Base-by-base conservation (phyloP, 1,284 basidiomycete genomes). In the Cryptococcus wingfieldii region DNA sequence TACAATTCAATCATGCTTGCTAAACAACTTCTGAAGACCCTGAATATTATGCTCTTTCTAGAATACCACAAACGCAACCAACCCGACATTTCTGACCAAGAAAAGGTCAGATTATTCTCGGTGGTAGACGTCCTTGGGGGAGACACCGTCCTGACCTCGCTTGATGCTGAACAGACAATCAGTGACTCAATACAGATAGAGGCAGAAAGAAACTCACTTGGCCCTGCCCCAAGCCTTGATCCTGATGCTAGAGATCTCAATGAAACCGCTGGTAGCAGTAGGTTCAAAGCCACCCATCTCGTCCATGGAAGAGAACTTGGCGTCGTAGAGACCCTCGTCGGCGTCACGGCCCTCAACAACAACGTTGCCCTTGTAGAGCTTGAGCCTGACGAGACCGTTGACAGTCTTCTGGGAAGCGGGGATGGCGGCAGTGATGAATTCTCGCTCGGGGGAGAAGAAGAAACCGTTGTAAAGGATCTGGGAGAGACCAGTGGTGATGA, bases 221-320 rank as follows among this genome's bases (percentile, higher is more conserved):
- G 64, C 65, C 49, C 67, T 61, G 38, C 79, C 86, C 67, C 41
- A 94, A 85, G 95, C 93, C 83, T 94, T 94, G 77, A 97, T 90
- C 50, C 93, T 85, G 78, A 97, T 95, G 37, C 89, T 90, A 77
- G 94, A 89, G 63, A 97, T 95, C 71, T 87, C 86, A 78, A 96
- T 95, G 82, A 97, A 96, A 10, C 92, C 92, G 54, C 87, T 84
- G 52, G 91, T 90, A 72, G 94, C 88, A 51, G 89, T 89, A 19
- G 91, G 90, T 78, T 94, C 90, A 78, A 98, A 98, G 47, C 95
- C 95, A 64, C 94, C 94, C 59, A 97, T 86, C 80, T 97, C 94
- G 78, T 98, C 95, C 95, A 99, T 98, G 58, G 92, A 96, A n/a
- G 92, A 92, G 79, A 97, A 85, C 58, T 88, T 88, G 72, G 91